These are phyloP conservation scores for Stentor roeselii DNA, from an alignment of 73 alveolate species.

Conservation along the genomic window DNA sequence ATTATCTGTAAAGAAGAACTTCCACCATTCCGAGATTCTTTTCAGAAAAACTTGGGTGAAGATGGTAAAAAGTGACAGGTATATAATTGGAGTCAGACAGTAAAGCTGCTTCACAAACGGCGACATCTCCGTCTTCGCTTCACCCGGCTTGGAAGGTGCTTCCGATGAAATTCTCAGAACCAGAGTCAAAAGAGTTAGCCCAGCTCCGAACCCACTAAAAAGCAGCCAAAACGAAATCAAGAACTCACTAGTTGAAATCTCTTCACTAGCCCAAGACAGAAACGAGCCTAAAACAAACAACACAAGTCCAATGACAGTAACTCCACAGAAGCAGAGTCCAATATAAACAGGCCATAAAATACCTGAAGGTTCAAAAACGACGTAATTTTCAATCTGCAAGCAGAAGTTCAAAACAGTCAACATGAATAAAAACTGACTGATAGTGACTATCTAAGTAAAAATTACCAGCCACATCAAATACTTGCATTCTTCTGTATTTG, in stretches of 20 bases:
- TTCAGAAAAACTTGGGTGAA: not conserved
- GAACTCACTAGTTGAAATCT: not conserved
- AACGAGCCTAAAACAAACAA: not conserved
- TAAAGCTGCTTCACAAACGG: too few species aligned
- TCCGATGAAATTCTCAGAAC: not conserved
- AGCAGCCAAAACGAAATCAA: not conserved
- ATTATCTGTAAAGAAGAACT: not conserved
- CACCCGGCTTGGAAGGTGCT: not conserved
- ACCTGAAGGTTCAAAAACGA: not conserved
- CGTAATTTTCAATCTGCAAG: not conserved
- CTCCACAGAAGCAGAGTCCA: not conserved
- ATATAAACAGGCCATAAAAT: slow-evolving; percentile 5
- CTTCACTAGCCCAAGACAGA: not conserved
- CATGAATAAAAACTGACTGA: not conserved
- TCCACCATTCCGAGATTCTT: not conserved
- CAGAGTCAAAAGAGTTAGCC: not conserved
- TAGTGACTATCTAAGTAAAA: not conserved
- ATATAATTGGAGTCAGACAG: not conserved
- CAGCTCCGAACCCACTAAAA: not conserved
- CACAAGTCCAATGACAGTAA: not conserved
- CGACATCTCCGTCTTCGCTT: too few species aligned
- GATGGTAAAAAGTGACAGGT: slow-evolving; percentile 7
- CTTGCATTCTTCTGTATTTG: not conserved
- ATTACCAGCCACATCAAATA: not conserved
- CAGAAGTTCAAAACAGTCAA: not conserved